Base-by-base conservation (phyloP, 805 yeast genomes). In the Pichia insulana region DNA sequence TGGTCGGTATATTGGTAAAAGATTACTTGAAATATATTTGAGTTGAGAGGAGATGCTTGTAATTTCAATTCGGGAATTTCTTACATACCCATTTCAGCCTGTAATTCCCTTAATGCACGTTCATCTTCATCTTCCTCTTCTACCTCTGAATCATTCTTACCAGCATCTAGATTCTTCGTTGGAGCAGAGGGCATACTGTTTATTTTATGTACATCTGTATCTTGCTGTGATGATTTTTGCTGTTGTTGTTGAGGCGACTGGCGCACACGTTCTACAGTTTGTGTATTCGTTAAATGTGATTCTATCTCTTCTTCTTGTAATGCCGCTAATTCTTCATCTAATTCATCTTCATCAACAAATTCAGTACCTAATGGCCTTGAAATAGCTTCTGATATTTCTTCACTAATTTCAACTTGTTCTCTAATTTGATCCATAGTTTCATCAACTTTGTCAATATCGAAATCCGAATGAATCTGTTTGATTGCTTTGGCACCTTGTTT, bases 371-470 rank as follows among this genome's bases (percentile, higher is more conserved):
- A 74, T 6, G 98, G 96, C 65, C 96, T 78, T 38, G 96, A 83
- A 45, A 92, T 88, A 32, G 98, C 97, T 44, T 92, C 96, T 38
- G 94, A 81, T 42, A 92, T 88, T 69, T 92, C 98, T 52, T 88
- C 96, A 34, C 95, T 84, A 55, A 86, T 70, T 56, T 90, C 96
- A 40, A 90, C 94, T 65, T 92, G 97, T 61, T 92, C 98, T 53
- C 97, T 78, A 49, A 94, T 87, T 48, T 90, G 96, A 62, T 92
- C 98, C 97, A 92, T 90, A 8, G 97, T 90, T 54, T 81, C 83
- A 61, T 92, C 98, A 34, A 92, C 97, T 69, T 88, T 89, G 64
- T 92, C 98, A 47, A 92, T 87, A 60, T 92, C 82, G 69, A 92
- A 79, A 57, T 88, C 95, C 50, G 88, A 89, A 63, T 92, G 97